Percentiles rank a stretch among this genome's conserved stretches.
phyloP scores from a whole-genome alignment of 2,329 filamentous ascomycete species.

The Trichoderma atrobrunneum region DNA sequence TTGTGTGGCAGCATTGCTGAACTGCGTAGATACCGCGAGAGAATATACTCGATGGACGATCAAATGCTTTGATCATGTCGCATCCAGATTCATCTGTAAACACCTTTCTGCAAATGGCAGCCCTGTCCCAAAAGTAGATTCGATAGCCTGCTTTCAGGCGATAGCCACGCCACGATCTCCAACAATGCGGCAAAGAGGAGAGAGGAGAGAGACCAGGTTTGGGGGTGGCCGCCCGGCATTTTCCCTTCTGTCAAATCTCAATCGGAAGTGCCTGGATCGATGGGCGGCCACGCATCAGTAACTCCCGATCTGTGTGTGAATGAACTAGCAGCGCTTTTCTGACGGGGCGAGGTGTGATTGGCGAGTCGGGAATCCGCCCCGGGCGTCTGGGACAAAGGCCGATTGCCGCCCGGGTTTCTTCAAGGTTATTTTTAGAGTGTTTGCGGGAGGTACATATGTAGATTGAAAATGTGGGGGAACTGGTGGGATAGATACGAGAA shows the following conservation, averaged over 20 bases:
- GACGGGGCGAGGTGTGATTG: constrained; percentile 20
- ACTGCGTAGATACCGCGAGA: not conserved
- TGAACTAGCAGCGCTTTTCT: not conserved
- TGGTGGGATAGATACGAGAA: not conserved
- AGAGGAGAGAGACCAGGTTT: not conserved
- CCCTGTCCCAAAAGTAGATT: not conserved
- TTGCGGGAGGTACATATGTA: not conserved
- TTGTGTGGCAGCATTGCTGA: not conserved
- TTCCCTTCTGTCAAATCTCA: not conserved
- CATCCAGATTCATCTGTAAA: not conserved
- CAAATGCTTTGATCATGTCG: not conserved
- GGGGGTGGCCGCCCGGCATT: not conserved
- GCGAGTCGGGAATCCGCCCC: not conserved
- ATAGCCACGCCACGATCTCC: not conserved
- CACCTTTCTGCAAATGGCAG: not conserved
- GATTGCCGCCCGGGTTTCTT: not conserved
- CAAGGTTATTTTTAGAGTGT: not conserved
- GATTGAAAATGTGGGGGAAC: not conserved
- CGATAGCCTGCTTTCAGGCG: not conserved
- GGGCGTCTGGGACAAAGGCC: not conserved
- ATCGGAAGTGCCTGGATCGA: constrained; percentile 13
- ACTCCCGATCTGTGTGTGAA: not conserved
- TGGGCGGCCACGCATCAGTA: not conserved
- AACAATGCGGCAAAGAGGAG: not conserved
- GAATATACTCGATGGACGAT: not conserved